A percentile compares a stretch with the other conserved stretches of the same genome.
These are phyloP conservation scores for Claviceps fusiformis DNA, from an alignment of 2,329 filamentous ascomycete species.

Conservation along the genomic window DNA sequence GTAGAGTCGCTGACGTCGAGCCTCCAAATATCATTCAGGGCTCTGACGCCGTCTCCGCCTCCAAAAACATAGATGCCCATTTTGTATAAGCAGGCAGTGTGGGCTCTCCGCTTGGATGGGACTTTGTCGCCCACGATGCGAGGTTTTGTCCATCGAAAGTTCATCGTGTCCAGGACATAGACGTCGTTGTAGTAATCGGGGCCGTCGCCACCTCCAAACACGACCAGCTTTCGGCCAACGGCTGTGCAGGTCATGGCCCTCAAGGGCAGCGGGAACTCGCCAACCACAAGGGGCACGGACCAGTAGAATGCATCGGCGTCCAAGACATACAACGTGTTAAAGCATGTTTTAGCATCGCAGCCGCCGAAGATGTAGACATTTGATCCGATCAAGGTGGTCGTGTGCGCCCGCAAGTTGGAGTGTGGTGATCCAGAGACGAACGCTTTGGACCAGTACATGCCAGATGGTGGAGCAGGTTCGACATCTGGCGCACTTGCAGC, in stretches of 20 bases:
- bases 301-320: slow-evolving; percentile 59
- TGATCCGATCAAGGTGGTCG: slow-evolving; percentile 50
- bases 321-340: slow-evolving; percentile 55
- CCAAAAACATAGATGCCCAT: slow-evolving; percentile 59
- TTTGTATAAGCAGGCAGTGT: slow-evolving; percentile 59
- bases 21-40: slow-evolving; percentile 60
- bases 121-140: slow-evolving; percentile 42
- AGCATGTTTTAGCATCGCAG: slow-evolving; percentile 52
- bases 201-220: slow-evolving; percentile 58
- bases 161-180: slow-evolving; percentile 58
- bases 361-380: slow-evolving; percentile 58
- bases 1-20: slow-evolving; percentile 51
- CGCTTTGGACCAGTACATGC: slow-evolving; percentile 60
- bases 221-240: slow-evolving; percentile 55
- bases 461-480: slow-evolving; percentile 48
- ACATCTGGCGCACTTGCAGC: slow-evolving; percentile 45
- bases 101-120: slow-evolving; percentile 50
- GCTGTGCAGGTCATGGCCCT: slow-evolving; percentile 61
- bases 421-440: slow-evolving; percentile 49
- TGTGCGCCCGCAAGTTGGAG: slow-evolving; percentile 51
- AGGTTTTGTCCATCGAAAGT: slow-evolving; percentile 52
- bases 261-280: slow-evolving; percentile 50
- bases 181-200: slow-evolving; percentile 61
- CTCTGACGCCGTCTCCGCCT: slow-evolving; percentile 55
- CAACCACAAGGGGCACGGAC: slow-evolving; percentile 50